Conservation (phyloP, 2,329 filamentous ascomycete species). For the Aspergillus melleus region DNA sequence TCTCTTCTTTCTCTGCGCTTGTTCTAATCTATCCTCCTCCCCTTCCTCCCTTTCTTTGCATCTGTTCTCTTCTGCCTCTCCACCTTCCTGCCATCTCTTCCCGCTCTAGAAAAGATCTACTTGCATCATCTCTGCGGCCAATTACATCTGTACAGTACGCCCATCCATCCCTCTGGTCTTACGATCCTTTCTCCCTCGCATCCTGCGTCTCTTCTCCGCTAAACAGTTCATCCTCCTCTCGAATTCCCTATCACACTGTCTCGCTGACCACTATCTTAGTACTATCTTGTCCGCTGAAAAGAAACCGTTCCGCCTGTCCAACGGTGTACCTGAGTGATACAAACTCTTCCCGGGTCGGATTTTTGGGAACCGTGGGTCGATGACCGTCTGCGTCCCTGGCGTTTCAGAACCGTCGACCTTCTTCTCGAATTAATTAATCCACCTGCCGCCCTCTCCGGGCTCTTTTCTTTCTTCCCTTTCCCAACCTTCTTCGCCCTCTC, state of each 20-base stretch:
- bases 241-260: not conserved
- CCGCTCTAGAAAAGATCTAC: not conserved
- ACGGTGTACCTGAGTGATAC: slow-evolving; percentile 3
- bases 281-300: not conserved
- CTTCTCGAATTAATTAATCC: slow-evolving; percentile 3
- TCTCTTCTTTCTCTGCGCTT: slow-evolving; percentile 4
- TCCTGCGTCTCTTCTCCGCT: not conserved
- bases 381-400: not conserved
- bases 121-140: not conserved
- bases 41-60: slow-evolving; percentile 5
- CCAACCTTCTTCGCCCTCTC: not conserved
- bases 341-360: not conserved
- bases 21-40: not conserved
- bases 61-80: not conserved
- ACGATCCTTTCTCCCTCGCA: slow-evolving; percentile 1
- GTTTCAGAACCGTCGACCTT: slow-evolving; percentile 12
- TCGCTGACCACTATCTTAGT: not conserved
- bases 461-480: not conserved
- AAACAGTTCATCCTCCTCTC: not conserved
- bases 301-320: not conserved
- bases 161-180: not conserved
- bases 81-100: slow-evolving; percentile 7
- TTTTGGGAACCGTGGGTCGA: slow-evolving; percentile 16
- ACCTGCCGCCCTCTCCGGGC: not conserved
- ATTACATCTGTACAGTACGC: slow-evolving; percentile 8